Percentiles rank a stretch among this genome's conserved stretches.
Conservation (phyloP, 2,329 filamentous ascomycete genomes). For the Biscogniauxia sp. region DNA sequence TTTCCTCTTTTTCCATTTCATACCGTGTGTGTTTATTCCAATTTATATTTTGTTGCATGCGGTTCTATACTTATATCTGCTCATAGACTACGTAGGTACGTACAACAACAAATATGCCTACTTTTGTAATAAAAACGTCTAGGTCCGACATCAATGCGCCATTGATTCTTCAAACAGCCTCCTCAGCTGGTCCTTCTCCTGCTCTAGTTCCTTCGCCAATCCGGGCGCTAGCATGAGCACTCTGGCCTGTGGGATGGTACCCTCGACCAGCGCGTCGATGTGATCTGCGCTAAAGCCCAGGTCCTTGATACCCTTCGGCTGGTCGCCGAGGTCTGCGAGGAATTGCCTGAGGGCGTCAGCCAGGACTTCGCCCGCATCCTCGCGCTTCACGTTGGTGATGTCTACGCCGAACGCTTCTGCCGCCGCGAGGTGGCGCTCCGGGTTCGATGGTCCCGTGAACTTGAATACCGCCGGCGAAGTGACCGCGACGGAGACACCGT, state of each 20-base stretch:
- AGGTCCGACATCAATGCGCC: constrained; percentile 31
- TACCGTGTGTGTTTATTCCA: no score
- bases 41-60: no score
- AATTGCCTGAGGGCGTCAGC: constrained; percentile 81
- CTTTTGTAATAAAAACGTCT: no score
- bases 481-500: constrained; percentile 93
- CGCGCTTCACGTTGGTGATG: constrained; percentile 79
- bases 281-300: constrained; percentile 76
- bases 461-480: constrained; percentile 91
- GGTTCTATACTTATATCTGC: no score
- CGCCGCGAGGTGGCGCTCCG: constrained; percentile 83
- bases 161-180: constrained; percentile 63
- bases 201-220: constrained; percentile 65
- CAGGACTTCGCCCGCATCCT: constrained; percentile 85
- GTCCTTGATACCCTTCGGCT: constrained; percentile 80
- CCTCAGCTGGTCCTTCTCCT: constrained; percentile 70
- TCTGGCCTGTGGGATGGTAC: constrained; percentile 86
- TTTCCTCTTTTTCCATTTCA: no score
- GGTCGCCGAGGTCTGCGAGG: constrained; percentile 78
- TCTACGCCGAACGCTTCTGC: constrained; percentile 92
- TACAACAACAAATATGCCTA: no score
- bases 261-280: constrained; percentile 83
- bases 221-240: constrained; percentile 91
- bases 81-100: not conserved
- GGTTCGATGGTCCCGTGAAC: constrained; percentile 89